Percentiles rank a stretch among this genome's conserved stretches.
Conservation (phyloP, 345 rosid genomes). For the Dipteronia dyeriana region DNA sequence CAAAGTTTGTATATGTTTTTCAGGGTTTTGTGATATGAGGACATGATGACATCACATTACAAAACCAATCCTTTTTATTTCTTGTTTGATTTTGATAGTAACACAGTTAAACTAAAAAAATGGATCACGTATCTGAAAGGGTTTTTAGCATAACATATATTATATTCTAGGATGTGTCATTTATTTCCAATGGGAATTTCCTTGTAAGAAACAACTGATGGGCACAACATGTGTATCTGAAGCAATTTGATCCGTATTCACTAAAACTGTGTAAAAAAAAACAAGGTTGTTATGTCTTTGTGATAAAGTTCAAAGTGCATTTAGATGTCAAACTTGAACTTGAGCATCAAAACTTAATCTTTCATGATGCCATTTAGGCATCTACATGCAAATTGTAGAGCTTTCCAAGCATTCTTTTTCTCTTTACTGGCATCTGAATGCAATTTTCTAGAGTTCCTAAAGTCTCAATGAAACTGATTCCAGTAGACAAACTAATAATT, state of each 20-base stretch:
- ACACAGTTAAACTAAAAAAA: neutral
- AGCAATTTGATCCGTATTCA: neutral
- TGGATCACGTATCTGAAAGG: neutral
- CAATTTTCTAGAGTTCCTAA: neutral
- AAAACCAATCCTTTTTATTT: neutral
- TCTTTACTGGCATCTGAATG: neutral
- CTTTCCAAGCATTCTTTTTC: neutral
- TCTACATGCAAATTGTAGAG: neutral
- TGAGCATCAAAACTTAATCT: neutral
- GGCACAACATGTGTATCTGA: neutral
- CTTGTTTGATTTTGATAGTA: neutral
- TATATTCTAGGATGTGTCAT: neutral
- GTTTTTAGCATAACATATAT: neutral
- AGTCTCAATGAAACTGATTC: neutral
- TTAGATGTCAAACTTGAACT: neutral
- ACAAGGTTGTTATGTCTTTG: neutral
- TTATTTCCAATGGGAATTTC: neutral
- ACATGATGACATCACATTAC: too few relatives aligned
- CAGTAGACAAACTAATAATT: conserved; percentile 7
- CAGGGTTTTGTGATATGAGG: too few relatives aligned
- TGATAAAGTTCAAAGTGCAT: neutral
- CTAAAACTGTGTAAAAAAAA: neutral
- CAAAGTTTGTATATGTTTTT: too few relatives aligned
- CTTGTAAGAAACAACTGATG: neutral
- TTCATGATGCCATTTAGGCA: neutral